Evolutionary conservation across 2,329 filamentous ascomycete genomes (phyloP), one percentile per base, ranked within the genome.

Genomic region (Venturiaceae sp.): DNA sequence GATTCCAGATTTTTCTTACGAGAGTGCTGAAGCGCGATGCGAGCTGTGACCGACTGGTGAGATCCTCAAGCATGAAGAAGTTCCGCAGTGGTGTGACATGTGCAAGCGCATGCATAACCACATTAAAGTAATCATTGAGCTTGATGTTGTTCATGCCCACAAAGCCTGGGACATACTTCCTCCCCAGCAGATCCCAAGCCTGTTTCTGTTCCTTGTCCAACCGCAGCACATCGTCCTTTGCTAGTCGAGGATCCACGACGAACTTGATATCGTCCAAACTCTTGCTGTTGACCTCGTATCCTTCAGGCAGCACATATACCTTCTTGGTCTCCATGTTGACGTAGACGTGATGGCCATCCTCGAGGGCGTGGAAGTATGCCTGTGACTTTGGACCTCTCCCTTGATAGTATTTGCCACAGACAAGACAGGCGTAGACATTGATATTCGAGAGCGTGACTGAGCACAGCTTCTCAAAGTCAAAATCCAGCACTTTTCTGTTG

Each of bases 71-170:
- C 67, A 99, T 84, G 69, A 97, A 85, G 74, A 85, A 97, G 71
- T 97, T 96, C 34, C 94, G 85, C 64, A 99, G 77, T 3, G 94
- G 92, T 21, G 85, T 78, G 28, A 97, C 90, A 72, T 99, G 94
- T 2, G 92, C 86, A 37, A 99, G 80, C 6, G 92, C 87, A 72
- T 99, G 94, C 53, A 95, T 87, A 3, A 96, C 83, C 28, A 96
- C 92, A 69, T 99, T 99, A 68, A 97, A 82, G 75, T 99, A 99
- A 77, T 99, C 94, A 75, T 99, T 99, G 60, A 94, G 90, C 74
- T 99, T 99, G 80, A 99, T 96, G 75, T 99, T 99, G 80, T 99
- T 99, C 89, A 99, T 95, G 64, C 94, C 94, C 61, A 99, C 90
- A 70, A 92, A 99, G 5, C 94, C 92, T 21, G 94, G 94, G 64